These are phyloP conservation scores for Lepiota brunneoincarnata DNA, from an alignment of 768 basidiomycete genomes.

Conservation along the genomic window DNA sequence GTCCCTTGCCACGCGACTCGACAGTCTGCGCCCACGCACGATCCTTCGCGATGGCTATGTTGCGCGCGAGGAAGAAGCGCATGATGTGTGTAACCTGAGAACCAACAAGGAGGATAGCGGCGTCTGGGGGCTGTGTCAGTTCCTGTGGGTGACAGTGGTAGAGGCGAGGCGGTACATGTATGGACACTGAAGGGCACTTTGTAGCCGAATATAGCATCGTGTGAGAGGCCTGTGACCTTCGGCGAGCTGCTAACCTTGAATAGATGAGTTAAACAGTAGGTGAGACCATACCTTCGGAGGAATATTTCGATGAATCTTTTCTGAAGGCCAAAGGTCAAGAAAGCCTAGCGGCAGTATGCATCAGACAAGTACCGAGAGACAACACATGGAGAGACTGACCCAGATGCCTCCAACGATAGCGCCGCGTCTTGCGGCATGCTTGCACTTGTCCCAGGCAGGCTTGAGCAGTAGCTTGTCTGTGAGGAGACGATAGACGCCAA, in stretches of 20 bases:
- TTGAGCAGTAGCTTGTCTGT: constrained; percentile 67
- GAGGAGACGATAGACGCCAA: constrained; percentile 80
- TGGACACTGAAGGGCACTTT: constrained; percentile 63
- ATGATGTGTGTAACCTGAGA: constrained; percentile 75
- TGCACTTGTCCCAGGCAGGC: constrained; percentile 85
- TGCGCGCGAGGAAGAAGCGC: constrained; percentile 78
- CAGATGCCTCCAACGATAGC: constrained; percentile 64
- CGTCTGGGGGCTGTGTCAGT: constrained; percentile 44
- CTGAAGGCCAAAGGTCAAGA: constrained; percentile 72
- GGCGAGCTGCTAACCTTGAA: constrained; percentile 46
- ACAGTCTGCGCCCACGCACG: constrained; percentile 84
- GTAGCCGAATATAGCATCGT: constrained; percentile 64
- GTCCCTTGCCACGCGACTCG: constrained; percentile 75
- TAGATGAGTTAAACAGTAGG: neutral
- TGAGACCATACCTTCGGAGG: constrained; percentile 51
- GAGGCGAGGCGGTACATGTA: constrained; percentile 50
- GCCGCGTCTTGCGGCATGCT: constrained; percentile 72
- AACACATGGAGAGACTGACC: constrained; percentile 39
- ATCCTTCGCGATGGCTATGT: constrained; percentile 76
- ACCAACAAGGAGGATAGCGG: constrained; percentile 69
- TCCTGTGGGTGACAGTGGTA: neutral
- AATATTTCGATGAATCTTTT: constrained; percentile 62
- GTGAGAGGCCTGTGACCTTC: constrained; percentile 57
- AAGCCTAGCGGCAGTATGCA: constrained; percentile 38
- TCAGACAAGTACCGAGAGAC: neutral